Evolutionary conservation across 208 protist species (phyloP), one percentile per base, ranked within the genome.

Genomic region (Histomonas meleagridis): DNA sequence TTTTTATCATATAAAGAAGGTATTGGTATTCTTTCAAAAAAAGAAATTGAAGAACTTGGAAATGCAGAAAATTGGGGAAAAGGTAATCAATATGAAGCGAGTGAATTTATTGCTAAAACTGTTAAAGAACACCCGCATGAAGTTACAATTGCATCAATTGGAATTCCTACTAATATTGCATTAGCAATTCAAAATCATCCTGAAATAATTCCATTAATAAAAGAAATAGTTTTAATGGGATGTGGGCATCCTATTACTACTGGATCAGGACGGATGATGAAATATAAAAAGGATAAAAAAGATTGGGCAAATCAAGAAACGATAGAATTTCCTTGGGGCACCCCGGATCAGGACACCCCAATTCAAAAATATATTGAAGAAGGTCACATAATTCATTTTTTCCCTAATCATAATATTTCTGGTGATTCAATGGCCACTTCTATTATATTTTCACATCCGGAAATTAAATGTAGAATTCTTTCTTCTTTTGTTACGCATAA

Each of bases 191-290:
- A 49, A 79, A 79, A 40, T 7, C 32, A 79, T 49, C 2, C n/a
- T 46, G n/a, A 23, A 46, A 46, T 79, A n/a, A 35, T 35, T 18
- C 10, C n/a, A 79, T 49, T 49, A 46, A 35, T 79, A 1, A 79
- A 79, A 28, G 70, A 79, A 51, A 79, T 79, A 23, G 70, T 79
- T 79, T 7, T 79, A 51, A 79, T 79, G 70, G 70, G 70, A n/a
- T 32, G 70, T 51, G 70, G 70, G 1, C n/a, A n/a, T n/a, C n/a
- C n/a, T n/a, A n/a, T n/a, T n/a, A n/a, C n/a, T n/a, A n/a, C n/a
- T n/a, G n/a, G n/a, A n/a, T n/a, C n/a, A n/a, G n/a, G n/a, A n/a
- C n/a, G n/a, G n/a, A n/a, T n/a, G n/a, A n/a, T n/a, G n/a, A n/a
- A n/a, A n/a, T n/a, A n/a, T n/a, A n/a, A n/a, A n/a, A n/a, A n/a